These are phyloP conservation scores for Saturnispora bothae DNA, from an alignment of 805 yeast genomes.

Conservation along the genomic window DNA sequence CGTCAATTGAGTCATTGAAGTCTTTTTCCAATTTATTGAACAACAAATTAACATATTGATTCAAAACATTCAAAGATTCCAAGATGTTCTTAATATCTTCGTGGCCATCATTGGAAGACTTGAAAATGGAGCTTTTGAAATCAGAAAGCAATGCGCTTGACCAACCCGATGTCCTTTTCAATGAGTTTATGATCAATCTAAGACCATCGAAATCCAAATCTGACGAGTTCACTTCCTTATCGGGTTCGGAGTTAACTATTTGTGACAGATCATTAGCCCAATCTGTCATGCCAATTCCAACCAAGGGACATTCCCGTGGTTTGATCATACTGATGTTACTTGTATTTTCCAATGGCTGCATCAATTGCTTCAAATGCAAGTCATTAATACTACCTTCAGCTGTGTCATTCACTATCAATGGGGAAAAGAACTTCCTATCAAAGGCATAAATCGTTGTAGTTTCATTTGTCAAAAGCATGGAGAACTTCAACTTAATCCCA, in stretches of 20 bases:
- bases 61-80: conserved; percentile 37
- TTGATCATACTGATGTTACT: conserved; percentile 24
- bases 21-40: conserved; percentile 31
- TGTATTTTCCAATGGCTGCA: conserved; percentile 18
- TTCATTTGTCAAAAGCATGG: conserved; percentile 37
- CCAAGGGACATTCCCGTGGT: conserved; percentile 26
- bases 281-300: conserved; percentile 8
- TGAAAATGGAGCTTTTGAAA: conserved; percentile 21
- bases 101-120: conserved; percentile 14
- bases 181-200: conserved; percentile 28
- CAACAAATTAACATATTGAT: conserved; percentile 41
- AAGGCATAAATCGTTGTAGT: conserved; percentile 47
- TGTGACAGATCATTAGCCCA: conserved; percentile 13
- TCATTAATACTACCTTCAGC: conserved; percentile 7
- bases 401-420: conserved; percentile 12
- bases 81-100: conserved; percentile 34
- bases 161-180: conserved; percentile 31
- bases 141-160: conserved; percentile 29
- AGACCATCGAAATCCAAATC: conserved; percentile 29
- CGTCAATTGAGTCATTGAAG: conserved; percentile 29
- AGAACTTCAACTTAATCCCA: conserved; percentile 50
- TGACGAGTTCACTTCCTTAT: conserved; percentile 17
- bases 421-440: conserved; percentile 47
- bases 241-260: conserved; percentile 11
- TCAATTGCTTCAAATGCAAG: conserved; percentile 3